These are phyloP conservation scores for Leonotis leonurus DNA, from an alignment of 257 asterid species.

Conservation along the genomic window DNA sequence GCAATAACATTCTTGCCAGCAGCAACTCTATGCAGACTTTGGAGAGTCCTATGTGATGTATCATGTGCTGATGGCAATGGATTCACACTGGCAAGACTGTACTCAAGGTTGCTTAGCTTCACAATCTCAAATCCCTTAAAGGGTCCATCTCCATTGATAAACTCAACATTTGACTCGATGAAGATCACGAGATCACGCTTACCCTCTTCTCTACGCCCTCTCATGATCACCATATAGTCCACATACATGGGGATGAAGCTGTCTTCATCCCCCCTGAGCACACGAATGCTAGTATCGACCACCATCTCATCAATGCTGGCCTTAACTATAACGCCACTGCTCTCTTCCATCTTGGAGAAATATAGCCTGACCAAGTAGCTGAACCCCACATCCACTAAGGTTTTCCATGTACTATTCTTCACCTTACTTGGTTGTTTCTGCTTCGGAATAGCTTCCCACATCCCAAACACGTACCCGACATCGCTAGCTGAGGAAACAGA, in stretches of 20 bases:
- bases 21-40: background rate
- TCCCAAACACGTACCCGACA: slow-evolving; percentile 18
- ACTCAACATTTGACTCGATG: background rate
- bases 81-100: background rate
- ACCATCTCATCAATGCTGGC: slow-evolving; percentile 26
- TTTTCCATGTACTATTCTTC: slow-evolving; percentile 26
- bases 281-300: slow-evolving; percentile 8
- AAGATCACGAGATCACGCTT: background rate
- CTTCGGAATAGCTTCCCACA: slow-evolving; percentile 19
- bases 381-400: slow-evolving; percentile 40
- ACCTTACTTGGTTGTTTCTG: slow-evolving; percentile 14
- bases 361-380: slow-evolving; percentile 44
- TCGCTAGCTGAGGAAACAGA: slow-evolving; percentile 23
- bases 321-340: slow-evolving; percentile 16
- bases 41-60: background rate
- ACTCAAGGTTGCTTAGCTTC: background rate
- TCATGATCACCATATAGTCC: slow-evolving; percentile 26
- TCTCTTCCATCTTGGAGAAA: slow-evolving; percentile 30
- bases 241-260: slow-evolving; percentile 9
- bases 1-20: background rate
- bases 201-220: background rate
- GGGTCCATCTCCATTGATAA: background rate
- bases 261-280: slow-evolving; percentile 13
- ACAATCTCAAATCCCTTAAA: background rate
- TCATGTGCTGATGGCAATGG: background rate